phyloP scores from a whole-genome alignment of 805 yeast genomes.

The Diddensiella santjacobensis region DNA sequence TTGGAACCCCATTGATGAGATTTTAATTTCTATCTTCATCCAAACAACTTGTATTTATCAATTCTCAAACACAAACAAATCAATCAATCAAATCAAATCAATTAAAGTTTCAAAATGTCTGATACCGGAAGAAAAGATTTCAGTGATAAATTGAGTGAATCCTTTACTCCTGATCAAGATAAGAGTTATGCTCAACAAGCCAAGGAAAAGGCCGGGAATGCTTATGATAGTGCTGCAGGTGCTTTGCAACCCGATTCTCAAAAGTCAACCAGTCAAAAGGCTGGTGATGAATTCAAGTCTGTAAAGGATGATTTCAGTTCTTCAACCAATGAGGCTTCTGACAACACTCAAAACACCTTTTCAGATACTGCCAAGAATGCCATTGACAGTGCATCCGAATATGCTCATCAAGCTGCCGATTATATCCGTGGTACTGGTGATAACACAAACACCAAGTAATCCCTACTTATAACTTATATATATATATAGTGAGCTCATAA shows the following conservation, averaged over 20 bases:
- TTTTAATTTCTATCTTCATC: too few relatives aligned
- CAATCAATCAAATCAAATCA: too few relatives aligned
- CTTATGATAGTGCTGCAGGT: slow-evolving; percentile 61
- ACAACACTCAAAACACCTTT: slow-evolving; percentile 28
- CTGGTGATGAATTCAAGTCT: slow-evolving; percentile 55
- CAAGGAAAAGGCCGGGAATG: slow-evolving; percentile 65
- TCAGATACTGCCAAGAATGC: slow-evolving; percentile 25
- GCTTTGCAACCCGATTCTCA: slow-evolving; percentile 58
- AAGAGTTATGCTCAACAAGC: slow-evolving; percentile 62
- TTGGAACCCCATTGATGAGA: too few relatives aligned
- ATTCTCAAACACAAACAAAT: too few relatives aligned
- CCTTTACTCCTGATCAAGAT: slow-evolving; percentile 64
- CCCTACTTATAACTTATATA: too few relatives aligned
- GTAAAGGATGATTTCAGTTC: slow-evolving; percentile 52
- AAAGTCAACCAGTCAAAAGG: slow-evolving; percentile 67
- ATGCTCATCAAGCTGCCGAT: slow-evolving; percentile 33
- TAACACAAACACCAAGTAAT: not conserved
- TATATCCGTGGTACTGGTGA: slow-evolving; percentile 26
- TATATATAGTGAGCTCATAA: too few relatives aligned
- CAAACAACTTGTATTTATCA: too few relatives aligned
- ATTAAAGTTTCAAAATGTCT: slow-evolving; percentile 13
- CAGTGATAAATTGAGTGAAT: slow-evolving; percentile 63
- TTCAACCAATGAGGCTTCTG: slow-evolving; percentile 29
- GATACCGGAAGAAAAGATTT: slow-evolving; percentile 69
- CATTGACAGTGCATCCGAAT: slow-evolving; percentile 31